Conservation (phyloP, 805 yeast species). For the Suhomyces canberraensis region DNA sequence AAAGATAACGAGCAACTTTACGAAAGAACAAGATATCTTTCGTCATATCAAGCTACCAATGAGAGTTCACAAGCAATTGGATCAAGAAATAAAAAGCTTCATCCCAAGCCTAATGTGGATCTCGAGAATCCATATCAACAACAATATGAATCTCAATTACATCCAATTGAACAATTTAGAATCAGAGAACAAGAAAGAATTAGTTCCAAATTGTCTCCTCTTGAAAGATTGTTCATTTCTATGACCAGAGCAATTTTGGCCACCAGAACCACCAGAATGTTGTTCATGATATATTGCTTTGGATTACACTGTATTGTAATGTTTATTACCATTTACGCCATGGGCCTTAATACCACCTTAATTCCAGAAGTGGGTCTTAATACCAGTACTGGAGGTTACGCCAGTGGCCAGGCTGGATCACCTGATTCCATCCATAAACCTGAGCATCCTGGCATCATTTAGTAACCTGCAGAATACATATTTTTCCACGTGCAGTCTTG, state of each 20-base stretch:
- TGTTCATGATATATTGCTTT: constrained; percentile 69
- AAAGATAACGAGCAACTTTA: constrained; percentile 75
- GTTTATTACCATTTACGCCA: constrained; percentile 55
- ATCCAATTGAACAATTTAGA: constrained; percentile 82
- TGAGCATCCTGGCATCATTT: not conserved
- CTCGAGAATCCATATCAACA: constrained; percentile 55
- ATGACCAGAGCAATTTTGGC: constrained; percentile 74
- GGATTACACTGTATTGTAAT: constrained; percentile 74
- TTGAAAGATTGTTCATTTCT: constrained; percentile 74
- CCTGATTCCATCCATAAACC: constrained; percentile 4
- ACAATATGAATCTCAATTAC: constrained; percentile 71
- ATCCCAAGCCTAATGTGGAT: constrained; percentile 36
- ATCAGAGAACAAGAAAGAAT: constrained; percentile 74
- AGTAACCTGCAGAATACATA: too few species aligned
- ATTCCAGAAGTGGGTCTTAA: constrained; percentile 47
- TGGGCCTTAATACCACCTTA: constrained; percentile 43
- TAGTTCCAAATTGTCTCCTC: constrained; percentile 64
- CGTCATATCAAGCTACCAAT: constrained; percentile 42
- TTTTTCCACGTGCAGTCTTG: not conserved
- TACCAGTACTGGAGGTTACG: constrained; percentile 39
- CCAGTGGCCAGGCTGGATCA: constrained; percentile 16
- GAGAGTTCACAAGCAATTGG: constrained; percentile 9
- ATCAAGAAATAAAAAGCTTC: constrained; percentile 17
- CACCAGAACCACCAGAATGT: constrained; percentile 65
- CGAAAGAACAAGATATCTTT: constrained; percentile 69